Base-by-base conservation (phyloP, 805 yeast genomes). In the Candida nitratophila region DNA sequence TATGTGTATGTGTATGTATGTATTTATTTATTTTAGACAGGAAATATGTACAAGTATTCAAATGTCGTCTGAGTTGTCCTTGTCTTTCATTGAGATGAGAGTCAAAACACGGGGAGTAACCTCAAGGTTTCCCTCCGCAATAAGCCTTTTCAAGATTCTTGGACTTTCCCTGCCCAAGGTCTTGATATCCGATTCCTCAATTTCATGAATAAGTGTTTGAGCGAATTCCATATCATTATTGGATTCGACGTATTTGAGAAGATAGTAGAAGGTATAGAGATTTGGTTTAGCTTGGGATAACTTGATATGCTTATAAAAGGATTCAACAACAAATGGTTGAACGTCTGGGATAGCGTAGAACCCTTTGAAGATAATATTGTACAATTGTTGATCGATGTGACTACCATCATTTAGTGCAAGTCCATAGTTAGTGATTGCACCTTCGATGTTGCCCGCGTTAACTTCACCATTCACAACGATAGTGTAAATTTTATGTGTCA, bases 381-480 rank as follows among this genome's bases (percentile, higher is more conserved):
- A 66, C 34, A 67, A 61, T 39, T 69, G 57, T 22, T 71, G 52
- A 17, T 63, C 65, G 46, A 69, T 64, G 40, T 55, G 50, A 44
- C 68, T 50, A 26, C 68, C 67, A 6, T 48, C 50, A 38, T 54
- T 47, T 40, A 68, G 50, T 42, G 69, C 69, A 46, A 61, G 58
- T 8, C 55, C 45, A 52, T 70, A 71, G 47, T 68, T 68, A 19
- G 60, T 47, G 39, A 74, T 53, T 0, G 82, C 83, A 41, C 63
- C 59, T 0, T 45, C 50, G 22, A 56, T 44, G 41, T 69, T 71
- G 1, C 81, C 80, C 32, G 50, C 49, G 34, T 59, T 61, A 44
- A 73, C 59, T 60, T 76, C 81, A 30, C 69, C 70, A 38, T 67
- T 62, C 47, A 78, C 64, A 65, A 77, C 65, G 9, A 76, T 54